These are phyloP conservation scores for Gossypium thurberi DNA, from an alignment of 345 rosid genomes.

Conservation along the genomic window DNA sequence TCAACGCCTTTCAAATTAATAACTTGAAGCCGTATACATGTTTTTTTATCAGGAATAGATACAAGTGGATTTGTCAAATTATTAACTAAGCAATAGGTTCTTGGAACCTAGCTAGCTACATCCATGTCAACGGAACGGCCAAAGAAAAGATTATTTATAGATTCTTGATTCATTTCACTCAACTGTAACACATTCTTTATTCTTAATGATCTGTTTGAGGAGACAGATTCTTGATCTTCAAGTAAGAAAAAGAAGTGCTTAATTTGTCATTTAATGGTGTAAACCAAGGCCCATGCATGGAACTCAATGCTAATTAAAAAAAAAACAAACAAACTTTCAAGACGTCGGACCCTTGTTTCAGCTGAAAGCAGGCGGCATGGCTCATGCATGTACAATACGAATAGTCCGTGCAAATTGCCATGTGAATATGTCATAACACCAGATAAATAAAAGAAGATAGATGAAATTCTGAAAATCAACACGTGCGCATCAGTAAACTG, in stretches of 20 bases:
- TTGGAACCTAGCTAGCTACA: background rate
- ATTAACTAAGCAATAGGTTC: background rate
- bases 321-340: background rate
- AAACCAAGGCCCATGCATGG: background rate
- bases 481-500: background rate
- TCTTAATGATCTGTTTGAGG: slow-evolving; percentile 7
- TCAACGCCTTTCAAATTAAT: background rate
- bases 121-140: background rate
- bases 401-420: background rate
- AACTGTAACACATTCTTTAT: slow-evolving; percentile 10
- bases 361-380: background rate
- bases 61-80: too few species aligned
- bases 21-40: too few species aligned
- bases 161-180: background rate
- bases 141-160: background rate
- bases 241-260: background rate
- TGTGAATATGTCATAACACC: background rate
- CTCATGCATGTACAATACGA: background rate
- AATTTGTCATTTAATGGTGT: background rate
- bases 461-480: too few species aligned
- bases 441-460: background rate
- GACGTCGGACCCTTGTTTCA: background rate
- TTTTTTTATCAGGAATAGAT: too few species aligned
- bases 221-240: slow-evolving; percentile 15
- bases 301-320: background rate